Conservation (phyloP, 225 moss, liverwort and hornwort genomes). For the Rhytidiadelphus loreus region DNA sequence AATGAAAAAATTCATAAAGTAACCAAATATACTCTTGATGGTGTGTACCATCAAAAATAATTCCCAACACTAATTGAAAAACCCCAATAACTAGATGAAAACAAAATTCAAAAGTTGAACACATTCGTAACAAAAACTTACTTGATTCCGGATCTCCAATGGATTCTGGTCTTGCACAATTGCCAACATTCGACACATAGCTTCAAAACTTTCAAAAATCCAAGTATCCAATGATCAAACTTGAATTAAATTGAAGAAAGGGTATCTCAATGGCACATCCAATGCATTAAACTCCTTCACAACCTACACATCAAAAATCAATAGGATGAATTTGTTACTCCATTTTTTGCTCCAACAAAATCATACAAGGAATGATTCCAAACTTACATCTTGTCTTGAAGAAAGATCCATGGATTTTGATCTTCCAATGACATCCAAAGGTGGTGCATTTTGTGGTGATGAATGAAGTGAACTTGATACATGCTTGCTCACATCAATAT, state of each 20-base stretch:
- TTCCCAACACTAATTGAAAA: no score
- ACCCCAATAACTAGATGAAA: background rate
- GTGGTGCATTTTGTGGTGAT: no score
- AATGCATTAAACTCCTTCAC: rapidly evolving
- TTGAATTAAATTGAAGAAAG: background rate
- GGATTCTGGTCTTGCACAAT: background rate
- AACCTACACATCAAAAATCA: background rate
- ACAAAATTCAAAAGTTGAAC: background rate
- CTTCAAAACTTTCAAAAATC: no score
- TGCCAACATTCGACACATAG: background rate
- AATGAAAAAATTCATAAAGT: background rate
- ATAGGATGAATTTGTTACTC: background rate
- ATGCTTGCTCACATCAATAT: background rate
- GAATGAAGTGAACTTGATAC: no score
- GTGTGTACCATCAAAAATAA: background rate
- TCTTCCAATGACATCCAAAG: background rate
- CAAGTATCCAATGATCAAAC: background rate
- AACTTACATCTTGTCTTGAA: background rate
- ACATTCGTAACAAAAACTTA: background rate
- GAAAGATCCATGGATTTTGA: no score
- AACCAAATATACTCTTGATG: background rate
- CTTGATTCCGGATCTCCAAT: background rate
- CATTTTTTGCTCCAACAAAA: background rate
- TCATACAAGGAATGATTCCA: background rate
- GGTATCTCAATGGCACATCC: background rate